These are phyloP conservation scores for Hyaloscypha hepaticicola DNA, from an alignment of 495 filamentous ascomycete genomes.

Conservation along the genomic window DNA sequence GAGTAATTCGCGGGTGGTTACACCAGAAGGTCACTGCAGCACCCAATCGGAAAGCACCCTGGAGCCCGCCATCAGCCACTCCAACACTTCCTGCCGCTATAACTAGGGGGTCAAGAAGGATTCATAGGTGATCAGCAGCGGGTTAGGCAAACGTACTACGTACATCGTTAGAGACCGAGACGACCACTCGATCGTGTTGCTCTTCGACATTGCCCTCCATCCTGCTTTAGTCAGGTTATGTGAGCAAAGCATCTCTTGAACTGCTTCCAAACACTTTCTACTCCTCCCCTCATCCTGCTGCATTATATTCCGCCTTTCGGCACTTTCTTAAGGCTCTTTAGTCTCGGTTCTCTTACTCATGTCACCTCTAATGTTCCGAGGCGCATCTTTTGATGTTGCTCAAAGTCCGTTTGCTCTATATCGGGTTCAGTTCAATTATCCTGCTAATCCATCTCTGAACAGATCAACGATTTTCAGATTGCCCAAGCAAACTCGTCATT, in stretches of 20 bases:
- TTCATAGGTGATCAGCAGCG: not conserved
- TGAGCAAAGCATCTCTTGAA: too few relatives aligned
- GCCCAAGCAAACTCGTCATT: not conserved
- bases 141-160: not conserved
- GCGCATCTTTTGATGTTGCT: not conserved
- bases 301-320: not conserved
- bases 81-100: not conserved
- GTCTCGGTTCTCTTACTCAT: not conserved
- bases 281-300: not conserved
- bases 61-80: not conserved
- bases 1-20: not conserved
- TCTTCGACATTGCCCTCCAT: not conserved
- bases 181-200: not conserved
- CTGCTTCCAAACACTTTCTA: not conserved
- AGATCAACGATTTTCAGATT: not conserved
- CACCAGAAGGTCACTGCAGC: not conserved
- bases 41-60: not conserved
- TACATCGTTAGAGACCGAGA: not conserved
- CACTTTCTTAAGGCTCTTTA: not conserved
- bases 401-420: not conserved
- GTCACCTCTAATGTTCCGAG: not conserved
- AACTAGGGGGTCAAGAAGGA: too few relatives aligned
- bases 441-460: not conserved
- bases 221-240: too few relatives aligned
- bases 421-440: not conserved